phyloP scores from a whole-genome alignment of 345 rosid genomes.

The Murraya koenigii region DNA sequence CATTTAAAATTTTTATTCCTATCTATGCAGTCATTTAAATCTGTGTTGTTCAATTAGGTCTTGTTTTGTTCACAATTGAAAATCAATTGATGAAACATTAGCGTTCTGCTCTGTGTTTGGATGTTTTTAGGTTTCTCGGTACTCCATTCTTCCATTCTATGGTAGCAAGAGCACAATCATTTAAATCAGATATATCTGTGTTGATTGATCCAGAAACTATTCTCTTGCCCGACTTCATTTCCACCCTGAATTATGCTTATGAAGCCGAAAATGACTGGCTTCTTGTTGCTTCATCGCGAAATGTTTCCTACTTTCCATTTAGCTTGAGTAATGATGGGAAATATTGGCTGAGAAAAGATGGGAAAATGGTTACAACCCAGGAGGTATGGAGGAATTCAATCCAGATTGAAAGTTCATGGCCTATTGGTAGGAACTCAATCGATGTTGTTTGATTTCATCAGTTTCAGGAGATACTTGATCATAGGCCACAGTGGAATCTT shows the following conservation, averaged over 20 bases:
- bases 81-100: background rate
- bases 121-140: conserved; percentile 62
- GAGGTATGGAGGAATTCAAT: conserved; percentile 55
- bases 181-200: conserved; percentile 50
- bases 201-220: conserved; percentile 53
- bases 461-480: conserved; percentile 69
- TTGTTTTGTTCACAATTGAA: background rate
- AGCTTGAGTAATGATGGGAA: conserved; percentile 48
- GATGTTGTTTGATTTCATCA: conserved; percentile 33
- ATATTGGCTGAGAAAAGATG: conserved; percentile 54
- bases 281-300: conserved; percentile 59
- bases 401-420: conserved; percentile 23
- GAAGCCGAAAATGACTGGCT: conserved; percentile 64
- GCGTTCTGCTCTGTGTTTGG: background rate
- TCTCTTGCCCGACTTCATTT: conserved; percentile 55
- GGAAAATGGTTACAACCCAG: conserved; percentile 36
- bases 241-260: conserved; percentile 53
- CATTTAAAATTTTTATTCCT: background rate
- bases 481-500: conserved; percentile 31
- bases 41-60: background rate
- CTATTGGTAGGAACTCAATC: conserved; percentile 19
- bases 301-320: conserved; percentile 53
- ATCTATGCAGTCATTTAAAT: background rate
- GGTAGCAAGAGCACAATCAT: conserved; percentile 55
- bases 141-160: conserved; percentile 87